These are phyloP conservation scores for Aristolochia contorta DNA, from an alignment of 164 flowering plant species.

Conservation along the genomic window DNA sequence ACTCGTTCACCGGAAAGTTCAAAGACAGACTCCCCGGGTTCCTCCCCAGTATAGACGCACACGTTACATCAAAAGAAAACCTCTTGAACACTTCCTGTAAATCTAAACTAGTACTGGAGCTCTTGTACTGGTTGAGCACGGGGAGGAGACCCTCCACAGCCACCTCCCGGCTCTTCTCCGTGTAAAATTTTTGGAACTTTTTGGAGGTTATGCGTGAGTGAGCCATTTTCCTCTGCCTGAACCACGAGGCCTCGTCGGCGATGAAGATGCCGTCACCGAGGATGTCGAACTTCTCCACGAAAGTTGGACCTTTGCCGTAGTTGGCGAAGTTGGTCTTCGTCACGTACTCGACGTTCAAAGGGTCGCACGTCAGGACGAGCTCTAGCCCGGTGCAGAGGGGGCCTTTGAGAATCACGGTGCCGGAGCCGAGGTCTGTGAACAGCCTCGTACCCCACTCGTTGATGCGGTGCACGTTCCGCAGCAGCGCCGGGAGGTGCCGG, in stretches of 20 bases:
- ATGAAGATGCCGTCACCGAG: conserved; percentile 41
- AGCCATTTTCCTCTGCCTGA: conserved; percentile 10
- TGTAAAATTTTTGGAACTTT: conserved; percentile 2
- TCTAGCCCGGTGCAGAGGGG: not conserved
- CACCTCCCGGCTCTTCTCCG: not conserved
- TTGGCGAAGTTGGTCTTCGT: conserved; percentile 26
- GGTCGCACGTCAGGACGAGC: conserved; percentile 16
- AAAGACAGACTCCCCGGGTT: conserved; percentile 8
- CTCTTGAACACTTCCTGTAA: conserved; percentile 23
- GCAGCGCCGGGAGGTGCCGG: no score
- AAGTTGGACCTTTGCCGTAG: conserved; percentile 26
- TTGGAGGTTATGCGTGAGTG: conserved; percentile 3
- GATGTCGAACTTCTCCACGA: conserved; percentile 24
- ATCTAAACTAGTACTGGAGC: conserved; percentile 5
- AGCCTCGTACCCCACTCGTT: no score
- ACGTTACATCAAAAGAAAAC: conserved; percentile 16
- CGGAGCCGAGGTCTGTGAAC: not conserved
- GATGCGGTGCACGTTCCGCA: no score
- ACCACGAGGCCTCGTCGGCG: conserved; percentile 16
- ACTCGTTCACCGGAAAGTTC: conserved; percentile 9
- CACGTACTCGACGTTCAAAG: conserved; percentile 24
- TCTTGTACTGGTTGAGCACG: conserved; percentile 4
- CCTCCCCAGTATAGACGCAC: conserved; percentile 7
- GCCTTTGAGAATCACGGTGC: not conserved
- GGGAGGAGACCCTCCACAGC: conserved; percentile 8